A percentile compares a stretch with the other conserved stretches of the same genome.
Conservation (phyloP, 2,329 filamentous ascomycete genomes). For the Penicillium sumatraense region DNA sequence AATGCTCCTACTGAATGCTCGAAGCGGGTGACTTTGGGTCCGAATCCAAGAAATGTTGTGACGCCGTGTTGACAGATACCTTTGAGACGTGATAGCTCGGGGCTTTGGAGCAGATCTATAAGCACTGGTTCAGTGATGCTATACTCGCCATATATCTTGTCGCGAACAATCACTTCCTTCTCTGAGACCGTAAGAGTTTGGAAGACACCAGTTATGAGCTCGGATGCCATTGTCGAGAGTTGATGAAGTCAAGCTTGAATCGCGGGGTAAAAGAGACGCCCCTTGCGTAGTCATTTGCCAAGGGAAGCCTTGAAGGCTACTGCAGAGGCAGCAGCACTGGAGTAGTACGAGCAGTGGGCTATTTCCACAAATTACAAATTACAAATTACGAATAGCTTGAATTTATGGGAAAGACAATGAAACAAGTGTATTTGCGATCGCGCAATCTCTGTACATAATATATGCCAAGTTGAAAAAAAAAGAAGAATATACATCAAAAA, state of each 20-base stretch:
- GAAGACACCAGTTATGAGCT: conserved; percentile 10
- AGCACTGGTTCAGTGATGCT: conserved; percentile 42
- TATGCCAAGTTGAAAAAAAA: conserved; percentile 3
- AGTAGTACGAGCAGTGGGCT: not conserved
- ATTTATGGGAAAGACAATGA: not conserved
- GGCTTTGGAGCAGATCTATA: conserved; percentile 40
- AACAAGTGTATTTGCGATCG: not conserved
- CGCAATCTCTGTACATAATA: conserved; percentile 5
- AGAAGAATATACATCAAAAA: not conserved
- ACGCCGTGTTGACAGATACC: conserved; percentile 46
- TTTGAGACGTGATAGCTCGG: conserved; percentile 37
- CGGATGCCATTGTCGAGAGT: not conserved
- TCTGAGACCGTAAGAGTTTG: conserved; percentile 23
- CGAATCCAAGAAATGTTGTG: conserved; percentile 40
- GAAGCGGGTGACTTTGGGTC: conserved; percentile 42
- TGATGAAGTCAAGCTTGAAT: not conserved
- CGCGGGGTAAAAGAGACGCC: not conserved
- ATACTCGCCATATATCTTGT: conserved; percentile 42
- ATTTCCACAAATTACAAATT: too few species aligned
- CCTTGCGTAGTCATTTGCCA: not conserved
- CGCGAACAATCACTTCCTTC: conserved; percentile 32
- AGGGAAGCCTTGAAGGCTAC: not conserved
- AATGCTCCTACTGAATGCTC: conserved; percentile 49
- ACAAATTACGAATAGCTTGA: too few species aligned
- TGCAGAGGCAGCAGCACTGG: too few species aligned